A percentile compares a stretch with the other conserved stretches of the same genome.
Evolutionary conservation across 2,329 filamentous ascomycete genomes (phyloP).

Genomic region (Aspergillus caelatus): DNA sequence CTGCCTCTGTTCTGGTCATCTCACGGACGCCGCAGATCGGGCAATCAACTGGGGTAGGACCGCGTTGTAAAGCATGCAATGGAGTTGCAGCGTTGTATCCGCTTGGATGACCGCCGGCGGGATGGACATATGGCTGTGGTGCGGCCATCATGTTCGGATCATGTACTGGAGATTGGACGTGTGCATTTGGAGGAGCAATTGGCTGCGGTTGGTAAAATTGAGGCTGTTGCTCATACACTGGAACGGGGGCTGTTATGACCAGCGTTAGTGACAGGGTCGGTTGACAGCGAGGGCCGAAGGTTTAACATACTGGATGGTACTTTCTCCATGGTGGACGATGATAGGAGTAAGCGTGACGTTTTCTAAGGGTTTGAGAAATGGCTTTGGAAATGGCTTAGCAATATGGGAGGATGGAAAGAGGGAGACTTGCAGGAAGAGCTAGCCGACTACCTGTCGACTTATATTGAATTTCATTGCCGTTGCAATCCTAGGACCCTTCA

Average conservation of each 20-base stretch:
- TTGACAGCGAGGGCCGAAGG: neutral
- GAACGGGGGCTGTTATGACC: slow-evolving; percentile 1
- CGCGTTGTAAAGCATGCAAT: slow-evolving; percentile 30
- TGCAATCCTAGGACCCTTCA: neutral
- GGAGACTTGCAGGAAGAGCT: too few relatives aligned
- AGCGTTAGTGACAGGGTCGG: neutral
- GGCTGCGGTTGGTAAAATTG: neutral
- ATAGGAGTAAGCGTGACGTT: neutral
- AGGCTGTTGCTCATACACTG: slow-evolving; percentile 6
- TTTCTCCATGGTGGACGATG: slow-evolving; percentile 5
- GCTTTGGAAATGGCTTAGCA: too few relatives aligned
- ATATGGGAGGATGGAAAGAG: too few relatives aligned
- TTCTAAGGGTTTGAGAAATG: too few relatives aligned
- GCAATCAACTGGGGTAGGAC: slow-evolving; percentile 51
- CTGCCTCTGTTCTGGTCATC: slow-evolving; percentile 27
- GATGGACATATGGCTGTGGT: slow-evolving; percentile 4
- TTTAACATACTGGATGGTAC: neutral
- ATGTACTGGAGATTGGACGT: neutral
- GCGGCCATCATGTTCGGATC: neutral
- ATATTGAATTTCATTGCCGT: neutral
- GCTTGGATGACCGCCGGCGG: slow-evolving; percentile 18
- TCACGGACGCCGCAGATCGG: slow-evolving; percentile 48
- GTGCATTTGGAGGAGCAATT: slow-evolving; percentile 1
- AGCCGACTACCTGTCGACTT: neutral
- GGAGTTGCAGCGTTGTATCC: slow-evolving; percentile 28